Base-by-base conservation (phyloP, 2,329 filamentous ascomycete genomes). In the Botryotinia convoluta region DNA sequence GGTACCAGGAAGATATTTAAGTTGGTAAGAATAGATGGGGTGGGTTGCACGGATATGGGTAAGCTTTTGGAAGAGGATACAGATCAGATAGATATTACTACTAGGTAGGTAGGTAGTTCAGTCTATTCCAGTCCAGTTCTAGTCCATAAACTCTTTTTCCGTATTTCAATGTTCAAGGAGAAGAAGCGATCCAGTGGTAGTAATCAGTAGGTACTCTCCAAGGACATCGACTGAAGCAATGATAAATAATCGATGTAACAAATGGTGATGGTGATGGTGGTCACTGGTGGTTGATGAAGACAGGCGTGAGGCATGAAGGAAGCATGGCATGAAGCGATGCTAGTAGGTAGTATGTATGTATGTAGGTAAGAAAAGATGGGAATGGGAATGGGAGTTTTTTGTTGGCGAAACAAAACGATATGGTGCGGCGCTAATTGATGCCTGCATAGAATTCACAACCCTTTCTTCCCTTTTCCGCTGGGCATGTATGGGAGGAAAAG, bases 391-490 rank as follows among this genome's bases (percentile, higher is more conserved):
- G 45, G 45, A 67, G n/a, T 54, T 54, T 67, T 37, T 26, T 57
- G 51, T 67, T 51, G 35, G 62, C 42, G 32, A 37, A 65, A 51
- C 29, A 37, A 67, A 39, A 51, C 10, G 42, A 48, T 18, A 26
- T 39, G 26, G 45, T 16, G 32, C 16, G 45, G 64, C 64, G 64
- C 44, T 68, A 54, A 68, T 29, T 68, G 63, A 45, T 67, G 63
- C 63, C 63, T 67, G 63, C 44, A 67, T 67, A n/a, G 44, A 42
- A 62, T 62, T 39, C 26, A 62, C 60, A 39, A 10, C 26, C 59
- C 60, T 61, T 59, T 59, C 51, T 59, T 59, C 57, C 57, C 57
- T 59, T n/a, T 61, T 37, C 59, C 59, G 59, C 59, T 61, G 59
- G 22, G 6, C 16, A 35, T n/a, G 48, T 54, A 16, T 61, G 35